Evolutionary conservation across 208 protist species (phyloP).

Genomic region (Leishmania guyanensis): DNA sequence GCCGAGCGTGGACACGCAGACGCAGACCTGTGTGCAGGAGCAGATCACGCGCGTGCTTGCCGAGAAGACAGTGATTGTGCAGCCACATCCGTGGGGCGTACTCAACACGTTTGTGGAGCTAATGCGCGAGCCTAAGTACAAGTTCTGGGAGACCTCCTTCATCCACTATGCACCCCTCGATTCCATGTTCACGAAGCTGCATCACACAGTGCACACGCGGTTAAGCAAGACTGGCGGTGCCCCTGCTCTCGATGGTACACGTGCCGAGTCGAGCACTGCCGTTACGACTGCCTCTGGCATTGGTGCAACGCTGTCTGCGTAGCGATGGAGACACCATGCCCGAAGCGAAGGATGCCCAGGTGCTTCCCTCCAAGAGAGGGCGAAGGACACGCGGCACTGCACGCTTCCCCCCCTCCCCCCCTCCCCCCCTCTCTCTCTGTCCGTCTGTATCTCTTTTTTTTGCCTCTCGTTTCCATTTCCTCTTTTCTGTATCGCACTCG

Average conservation of each 20-base stretch:
- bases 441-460: background rate
- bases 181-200: constrained; percentile 95
- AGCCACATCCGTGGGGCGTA: constrained; percentile 99
- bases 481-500: background rate
- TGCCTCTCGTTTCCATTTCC: background rate
- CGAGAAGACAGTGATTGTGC: constrained; percentile 97
- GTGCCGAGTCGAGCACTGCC: constrained; percentile 14
- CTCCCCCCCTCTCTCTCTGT: background rate
- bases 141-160: constrained; percentile 96
- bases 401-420: background rate
- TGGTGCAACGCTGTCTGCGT: background rate
- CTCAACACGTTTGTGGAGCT: constrained; percentile 99
- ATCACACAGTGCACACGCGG: constrained; percentile 58
- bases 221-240: constrained; percentile 37
- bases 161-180: constrained; percentile 81
- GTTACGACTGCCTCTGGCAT: constrained; percentile 4
- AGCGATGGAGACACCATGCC: background rate
- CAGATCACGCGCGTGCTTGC: constrained; percentile 96
- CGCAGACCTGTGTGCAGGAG: constrained; percentile 95
- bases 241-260: constrained; percentile 17
- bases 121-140: constrained; percentile 95
- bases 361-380: too few relatives aligned
- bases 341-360: constrained; percentile 1
- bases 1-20: constrained; percentile 44
- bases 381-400: too few relatives aligned